Evolutionary conservation across 768 basidiomycete genomes (phyloP).

Genomic region (Agaricus sinodeliciosus): DNA sequence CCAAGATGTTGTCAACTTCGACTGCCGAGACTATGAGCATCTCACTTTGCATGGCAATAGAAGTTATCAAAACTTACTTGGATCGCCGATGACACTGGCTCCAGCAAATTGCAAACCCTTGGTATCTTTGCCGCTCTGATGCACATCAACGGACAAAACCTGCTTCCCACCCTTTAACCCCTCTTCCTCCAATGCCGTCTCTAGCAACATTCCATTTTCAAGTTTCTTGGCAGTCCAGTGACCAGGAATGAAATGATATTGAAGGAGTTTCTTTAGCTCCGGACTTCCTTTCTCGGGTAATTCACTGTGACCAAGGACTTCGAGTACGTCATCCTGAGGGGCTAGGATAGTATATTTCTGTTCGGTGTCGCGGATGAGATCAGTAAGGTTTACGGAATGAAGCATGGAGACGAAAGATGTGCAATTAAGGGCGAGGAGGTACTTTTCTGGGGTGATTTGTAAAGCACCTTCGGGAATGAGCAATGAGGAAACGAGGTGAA

Average conservation of each 20-base stretch:
- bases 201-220: conserved; percentile 65
- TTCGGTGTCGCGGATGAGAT: conserved; percentile 64
- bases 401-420: conserved; percentile 85
- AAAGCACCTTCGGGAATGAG: conserved; percentile 73
- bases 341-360: conserved; percentile 85
- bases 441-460: conserved; percentile 88
- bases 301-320: conserved; percentile 42
- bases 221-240: conserved; percentile 68
- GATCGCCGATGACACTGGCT: conserved; percentile 71
- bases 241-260: conserved; percentile 91
- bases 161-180: conserved; percentile 68
- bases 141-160: conserved; percentile 64
- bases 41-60: neutral
- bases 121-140: conserved; percentile 32
- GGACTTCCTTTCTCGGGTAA: conserved; percentile 60
- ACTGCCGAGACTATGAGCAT: conserved; percentile 34
- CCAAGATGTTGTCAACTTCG: conserved; percentile 65
- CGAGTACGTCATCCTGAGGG: conserved; percentile 79
- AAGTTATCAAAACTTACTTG: conserved; percentile 41
- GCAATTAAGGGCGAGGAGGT: conserved; percentile 87
- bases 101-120: conserved; percentile 77
- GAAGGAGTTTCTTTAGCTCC: conserved; percentile 65
- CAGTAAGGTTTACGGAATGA: conserved; percentile 71
- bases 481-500: conserved; percentile 83
- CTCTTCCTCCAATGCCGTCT: conserved; percentile 68